These are phyloP conservation scores for Phytophthora meadii DNA, from an alignment of 352 stramenopile genomes.

Conservation along the genomic window DNA sequence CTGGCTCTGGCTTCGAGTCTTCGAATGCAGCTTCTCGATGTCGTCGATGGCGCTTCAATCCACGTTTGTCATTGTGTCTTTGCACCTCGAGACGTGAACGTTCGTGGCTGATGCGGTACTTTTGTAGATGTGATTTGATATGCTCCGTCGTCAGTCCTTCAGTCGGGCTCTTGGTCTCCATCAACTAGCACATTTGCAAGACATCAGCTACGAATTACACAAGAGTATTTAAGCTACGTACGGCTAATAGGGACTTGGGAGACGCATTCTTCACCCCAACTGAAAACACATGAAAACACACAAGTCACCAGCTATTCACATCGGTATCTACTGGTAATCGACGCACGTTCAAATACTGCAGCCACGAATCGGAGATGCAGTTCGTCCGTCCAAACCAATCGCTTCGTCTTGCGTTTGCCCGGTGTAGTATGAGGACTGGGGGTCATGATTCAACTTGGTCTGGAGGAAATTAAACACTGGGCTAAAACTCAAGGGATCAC, in stretches of 20 bases:
- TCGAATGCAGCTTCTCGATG: background rate
- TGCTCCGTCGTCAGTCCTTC: conserved; percentile 26
- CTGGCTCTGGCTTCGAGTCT: no score
- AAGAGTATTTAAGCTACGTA: conserved; percentile 10
- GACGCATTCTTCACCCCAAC: conserved; percentile 37
- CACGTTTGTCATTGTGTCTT: conserved; percentile 22
- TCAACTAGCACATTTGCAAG: conserved; percentile 15
- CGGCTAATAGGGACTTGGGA: conserved; percentile 25
- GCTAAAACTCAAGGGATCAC: no score
- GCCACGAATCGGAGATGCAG: conserved; percentile 32
- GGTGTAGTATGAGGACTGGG: no score
- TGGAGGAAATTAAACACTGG: no score
- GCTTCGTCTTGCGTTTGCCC: conserved; percentile 22
- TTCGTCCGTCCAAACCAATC: conserved; percentile 27
- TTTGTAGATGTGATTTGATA: conserved; percentile 39
- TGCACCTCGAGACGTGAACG: conserved; percentile 22
- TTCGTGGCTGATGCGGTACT: conserved; percentile 36
- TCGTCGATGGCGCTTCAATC: conserved; percentile 11
- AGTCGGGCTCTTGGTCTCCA: conserved; percentile 18
- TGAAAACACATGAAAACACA: conserved; percentile 3
- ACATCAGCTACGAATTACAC: background rate
- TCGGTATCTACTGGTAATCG: background rate
- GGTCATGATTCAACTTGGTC: no score
- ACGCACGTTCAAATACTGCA: conserved; percentile 32
- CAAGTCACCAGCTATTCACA: conserved; percentile 9